Conservation (phyloP, 2,329 filamentous ascomycete genomes). For the Penicillium fuscoglaucum region DNA sequence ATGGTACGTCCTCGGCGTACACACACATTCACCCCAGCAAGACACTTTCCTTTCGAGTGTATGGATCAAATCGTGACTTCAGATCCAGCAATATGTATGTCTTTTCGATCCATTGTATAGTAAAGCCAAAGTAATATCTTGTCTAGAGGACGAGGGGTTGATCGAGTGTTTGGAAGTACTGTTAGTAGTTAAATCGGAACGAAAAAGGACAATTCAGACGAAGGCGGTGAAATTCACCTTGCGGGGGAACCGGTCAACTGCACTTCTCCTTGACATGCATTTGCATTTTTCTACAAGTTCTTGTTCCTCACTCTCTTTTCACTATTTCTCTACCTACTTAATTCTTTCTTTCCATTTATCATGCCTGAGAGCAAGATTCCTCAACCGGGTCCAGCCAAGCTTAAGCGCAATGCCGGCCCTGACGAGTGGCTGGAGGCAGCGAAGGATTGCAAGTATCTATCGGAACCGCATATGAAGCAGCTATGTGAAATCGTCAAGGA, state of each 20-base stretch:
- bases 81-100: not conserved
- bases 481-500: slow-evolving; percentile 99
- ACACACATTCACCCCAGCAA: not conserved
- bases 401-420: slow-evolving; percentile 78
- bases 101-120: not conserved
- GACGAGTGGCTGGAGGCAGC: slow-evolving; percentile 97
- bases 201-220: not conserved
- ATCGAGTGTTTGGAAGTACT: not conserved
- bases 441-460: slow-evolving; percentile 95
- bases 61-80: not conserved
- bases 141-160: not conserved
- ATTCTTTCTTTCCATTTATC: slow-evolving; percentile 13
- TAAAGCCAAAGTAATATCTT: not conserved
- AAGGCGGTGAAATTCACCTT: slow-evolving; percentile 8
- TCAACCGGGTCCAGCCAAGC: slow-evolving; percentile 84
- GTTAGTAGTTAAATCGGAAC: not conserved
- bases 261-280: slow-evolving; percentile 9
- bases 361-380: slow-evolving; percentile 64
- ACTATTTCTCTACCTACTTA: slow-evolving; percentile 10
- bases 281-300: not conserved
- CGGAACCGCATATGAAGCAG: slow-evolving; percentile 96
- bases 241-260: slow-evolving; percentile 16
- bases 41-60: not conserved
- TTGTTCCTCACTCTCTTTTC: slow-evolving; percentile 12
- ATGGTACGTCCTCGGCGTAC: too few relatives aligned